Base-by-base conservation (phyloP, 1,284 basidiomycete species). In the Inonotus obliquus region DNA sequence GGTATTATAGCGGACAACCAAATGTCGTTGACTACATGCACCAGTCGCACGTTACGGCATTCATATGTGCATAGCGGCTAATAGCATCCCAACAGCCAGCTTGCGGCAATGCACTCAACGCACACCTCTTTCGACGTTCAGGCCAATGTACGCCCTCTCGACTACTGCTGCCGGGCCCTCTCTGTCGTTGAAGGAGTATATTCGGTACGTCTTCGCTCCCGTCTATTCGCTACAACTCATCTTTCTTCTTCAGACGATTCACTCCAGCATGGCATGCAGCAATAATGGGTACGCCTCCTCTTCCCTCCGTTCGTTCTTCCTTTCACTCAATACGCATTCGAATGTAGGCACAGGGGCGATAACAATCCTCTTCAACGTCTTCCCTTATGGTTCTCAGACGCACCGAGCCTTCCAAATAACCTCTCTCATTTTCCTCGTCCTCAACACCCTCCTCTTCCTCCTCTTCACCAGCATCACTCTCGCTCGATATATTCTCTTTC, bases 391-490 rank as follows among this genome's bases (percentile, higher is more conserved):
- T 1, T 68, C 69, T 56, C 69, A 71, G 44, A 75, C 11, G n/a
- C n/a, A n/a, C n/a, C 63, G 65, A 6, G 66, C 72, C 11, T 75
- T 84, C 74, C 75, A 75, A 59, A 66, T 73, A 32, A 66, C 81
- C 54, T 77, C 80, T 38, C 70, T 83, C 19, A 73, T 79, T 32
- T 77, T 92, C 67, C 89, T 91, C 70, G 80, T 86, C 64, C 73
- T 92, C 61, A 88, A 91, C 69, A 70, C 91, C 19, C 65, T 76
- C 9, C 72, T 92, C 14, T 91, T 91, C 68, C 58, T 79, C 17
- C 54, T 83, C 21, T 85, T 92, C 69, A 74, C 77, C 1, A 63
- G 66, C 9, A 69, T 81, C 29, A 79, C 79, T 21, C 64, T 78
- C 2, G 73, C 75, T 2, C 80, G 89, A 29, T 90, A 87, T 70